Base-by-base conservation (phyloP, 192 early-diverging fungal genomes). In the Piromyces finnis region DNA sequence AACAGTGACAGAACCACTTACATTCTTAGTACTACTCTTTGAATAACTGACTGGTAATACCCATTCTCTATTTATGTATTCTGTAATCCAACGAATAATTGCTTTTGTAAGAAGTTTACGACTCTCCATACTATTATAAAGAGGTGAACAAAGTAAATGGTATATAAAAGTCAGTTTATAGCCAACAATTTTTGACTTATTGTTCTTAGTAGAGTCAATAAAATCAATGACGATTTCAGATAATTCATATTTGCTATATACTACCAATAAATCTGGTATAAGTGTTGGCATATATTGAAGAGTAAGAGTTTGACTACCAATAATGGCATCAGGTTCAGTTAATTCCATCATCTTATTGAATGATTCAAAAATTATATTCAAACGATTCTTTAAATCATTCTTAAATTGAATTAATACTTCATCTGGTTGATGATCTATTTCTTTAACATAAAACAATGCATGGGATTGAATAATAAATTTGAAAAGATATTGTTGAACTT, bases 401-500 rank as follows among this genome's bases (percentile, higher is more conserved):
- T 68, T n/a, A 27, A 68, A 26, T 68, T 68, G 51, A 68, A 68
- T n/a, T n/a, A 68, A n/a, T 11, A 68, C 51, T 9, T 68, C 51
- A 68, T 68, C 51, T 5, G 51, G 51, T 68, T 68, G 51, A 11
- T 68, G 51, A 68, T 68, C 51, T 9, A 5, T n/a, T 68, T 68
- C 51, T 11, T n/a, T 26, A n/a, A 0, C 16, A 68, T 68, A 68
- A 26, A 68, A 68, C 37, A 80, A 78, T 16, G 82, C 81, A 16
- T 88, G 77, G 35, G 86, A 90, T 27, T 86, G 84, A 29, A 89
- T 84, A 59, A 88, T 88, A 28, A 91, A 87, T 32, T 86, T 84
- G 79, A 91, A 87, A 29, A 91, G 77, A 78, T 89, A 89, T 59
- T 88, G 84, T 88, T 89, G 92, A 11, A 92, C 90, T 81, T 89